Evolutionary conservation across 306 rosid species (phyloP).

Genomic region (Gillenia trifoliata): DNA sequence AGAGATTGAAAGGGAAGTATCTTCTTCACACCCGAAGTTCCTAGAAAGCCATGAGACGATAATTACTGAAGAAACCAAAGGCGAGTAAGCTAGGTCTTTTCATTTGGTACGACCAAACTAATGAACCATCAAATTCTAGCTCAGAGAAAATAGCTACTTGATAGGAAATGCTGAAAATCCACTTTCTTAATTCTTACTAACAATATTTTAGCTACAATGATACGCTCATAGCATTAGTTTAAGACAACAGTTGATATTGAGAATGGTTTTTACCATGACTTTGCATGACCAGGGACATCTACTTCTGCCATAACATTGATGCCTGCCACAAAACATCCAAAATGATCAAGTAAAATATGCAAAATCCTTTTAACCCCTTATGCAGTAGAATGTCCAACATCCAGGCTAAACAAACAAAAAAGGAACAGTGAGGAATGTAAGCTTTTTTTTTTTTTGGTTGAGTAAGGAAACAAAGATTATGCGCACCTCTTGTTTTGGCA

Average conservation of each 20-base stretch:
- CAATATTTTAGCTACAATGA: not conserved
- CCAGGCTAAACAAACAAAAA: not conserved
- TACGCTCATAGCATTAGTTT: not conserved
- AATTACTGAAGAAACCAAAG: not conserved
- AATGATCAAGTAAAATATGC: conserved; percentile 15
- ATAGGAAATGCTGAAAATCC: not conserved
- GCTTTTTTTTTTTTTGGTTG: not conserved
- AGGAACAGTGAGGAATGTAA: not conserved
- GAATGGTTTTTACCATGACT: conserved; percentile 64
- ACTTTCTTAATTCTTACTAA: not conserved
- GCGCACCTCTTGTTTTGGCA: conserved; percentile 84
- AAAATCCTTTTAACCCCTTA: conserved; percentile 6
- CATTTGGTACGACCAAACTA: not conserved
- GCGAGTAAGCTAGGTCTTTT: not conserved
- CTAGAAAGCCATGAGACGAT: not conserved
- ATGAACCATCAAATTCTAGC: not conserved
- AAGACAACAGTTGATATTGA: conserved; percentile 9
- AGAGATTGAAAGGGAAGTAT: not conserved
- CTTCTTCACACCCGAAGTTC: not conserved
- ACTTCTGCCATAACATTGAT: conserved; percentile 91
- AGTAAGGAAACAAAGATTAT: conserved; percentile 24
- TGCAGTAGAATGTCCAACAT: conserved; percentile 1
- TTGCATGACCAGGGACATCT: conserved; percentile 95
- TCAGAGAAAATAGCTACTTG: not conserved
- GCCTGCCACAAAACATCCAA: conserved; percentile 48